Conservation (phyloP, 176 grass and related monocot genomes). For the Musa itinerans region DNA sequence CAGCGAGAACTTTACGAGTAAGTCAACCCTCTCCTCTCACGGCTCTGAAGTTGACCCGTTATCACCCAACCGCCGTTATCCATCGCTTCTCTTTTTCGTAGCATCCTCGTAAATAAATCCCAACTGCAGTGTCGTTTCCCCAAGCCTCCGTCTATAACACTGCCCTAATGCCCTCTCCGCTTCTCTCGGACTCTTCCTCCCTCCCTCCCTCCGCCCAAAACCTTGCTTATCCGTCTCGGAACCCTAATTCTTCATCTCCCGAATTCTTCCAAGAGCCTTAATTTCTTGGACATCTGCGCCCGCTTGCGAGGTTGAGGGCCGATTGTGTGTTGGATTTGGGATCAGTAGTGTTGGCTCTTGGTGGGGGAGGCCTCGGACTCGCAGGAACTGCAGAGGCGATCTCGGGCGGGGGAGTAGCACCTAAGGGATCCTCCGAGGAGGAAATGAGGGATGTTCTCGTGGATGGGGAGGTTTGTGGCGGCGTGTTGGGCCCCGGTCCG, state of each 20-base stretch:
- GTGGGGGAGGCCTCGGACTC: neutral
- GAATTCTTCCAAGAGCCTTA: neutral
- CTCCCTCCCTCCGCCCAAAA: neutral
- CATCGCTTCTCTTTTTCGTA: neutral
- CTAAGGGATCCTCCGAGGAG: slow-evolving; percentile 26
- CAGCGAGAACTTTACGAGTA: neutral
- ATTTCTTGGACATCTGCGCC: neutral
- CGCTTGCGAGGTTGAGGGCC: neutral
- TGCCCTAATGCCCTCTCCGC: neutral
- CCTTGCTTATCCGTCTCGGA: neutral
- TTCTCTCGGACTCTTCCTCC: neutral
- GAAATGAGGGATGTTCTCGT: slow-evolving; percentile 98
- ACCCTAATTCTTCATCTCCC: neutral
- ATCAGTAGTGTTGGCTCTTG: neutral
- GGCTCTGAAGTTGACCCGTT: slow-evolving; percentile 5
- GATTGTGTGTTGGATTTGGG: neutral
- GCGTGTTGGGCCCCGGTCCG: slow-evolving; percentile 87
- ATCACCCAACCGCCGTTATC: neutral
- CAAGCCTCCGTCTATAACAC: neutral
- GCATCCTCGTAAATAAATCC: neutral
- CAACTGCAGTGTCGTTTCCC: neutral
- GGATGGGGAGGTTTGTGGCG: slow-evolving; percentile 69
- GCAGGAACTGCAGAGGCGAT: neutral
- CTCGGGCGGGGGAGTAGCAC: neutral
- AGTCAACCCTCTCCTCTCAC: neutral